phyloP scores from a whole-genome alignment of 805 yeast genomes.

The Candida odintsovae region DNA sequence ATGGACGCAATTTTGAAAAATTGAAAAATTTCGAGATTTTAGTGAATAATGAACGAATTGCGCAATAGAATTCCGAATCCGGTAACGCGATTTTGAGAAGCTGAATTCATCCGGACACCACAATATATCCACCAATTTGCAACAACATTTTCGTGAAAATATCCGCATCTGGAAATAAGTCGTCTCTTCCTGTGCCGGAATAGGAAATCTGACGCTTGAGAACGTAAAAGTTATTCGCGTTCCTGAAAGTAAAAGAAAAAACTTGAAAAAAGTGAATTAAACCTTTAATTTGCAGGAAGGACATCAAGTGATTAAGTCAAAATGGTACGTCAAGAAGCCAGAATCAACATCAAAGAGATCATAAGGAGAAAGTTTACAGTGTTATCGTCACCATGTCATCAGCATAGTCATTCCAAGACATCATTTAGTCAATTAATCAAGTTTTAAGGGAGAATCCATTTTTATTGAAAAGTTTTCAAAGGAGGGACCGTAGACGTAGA shows the following conservation, averaged over 20 bases:
- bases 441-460: not conserved
- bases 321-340: not conserved
- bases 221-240: not conserved
- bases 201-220: not conserved
- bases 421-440: not conserved
- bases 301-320: not conserved
- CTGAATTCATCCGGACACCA: not conserved
- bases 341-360: not conserved
- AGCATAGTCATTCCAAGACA: not conserved
- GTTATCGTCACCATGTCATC: not conserved
- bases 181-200: not conserved
- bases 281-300: not conserved
- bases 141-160: not conserved
- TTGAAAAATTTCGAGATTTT: too few species aligned
- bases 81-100: not conserved
- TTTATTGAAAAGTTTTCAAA: not conserved
- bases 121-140: not conserved
- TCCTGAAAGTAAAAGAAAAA: not conserved
- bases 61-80: not conserved
- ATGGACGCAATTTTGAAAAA: not conserved
- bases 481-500: not conserved
- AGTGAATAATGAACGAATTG: not conserved
- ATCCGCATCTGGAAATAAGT: not conserved
- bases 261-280: not conserved
- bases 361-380: not conserved